Percentiles rank a stretch among this genome's conserved stretches.
These are phyloP conservation scores for Neckera pumila DNA, from an alignment of 225 moss, liverwort and hornwort genomes.

Conservation along the genomic window DNA sequence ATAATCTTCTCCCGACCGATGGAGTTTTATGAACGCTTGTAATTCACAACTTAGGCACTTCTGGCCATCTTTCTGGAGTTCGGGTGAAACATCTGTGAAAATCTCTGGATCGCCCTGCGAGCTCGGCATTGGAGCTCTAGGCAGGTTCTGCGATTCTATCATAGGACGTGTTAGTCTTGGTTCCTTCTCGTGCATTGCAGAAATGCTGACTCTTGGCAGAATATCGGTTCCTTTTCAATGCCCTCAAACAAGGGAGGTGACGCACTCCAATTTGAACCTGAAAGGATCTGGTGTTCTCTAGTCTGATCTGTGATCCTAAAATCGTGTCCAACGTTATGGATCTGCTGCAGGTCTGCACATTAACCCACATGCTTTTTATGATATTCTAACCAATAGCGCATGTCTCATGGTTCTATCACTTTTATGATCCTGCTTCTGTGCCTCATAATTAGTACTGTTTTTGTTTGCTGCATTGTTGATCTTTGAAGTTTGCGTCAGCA, in stretches of 20 bases:
- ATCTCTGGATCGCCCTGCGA: neutral
- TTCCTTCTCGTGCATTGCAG: neutral
- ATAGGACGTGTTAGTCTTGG: neutral
- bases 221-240: neutral
- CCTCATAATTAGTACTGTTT: neutral
- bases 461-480: neutral
- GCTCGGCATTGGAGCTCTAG: neutral
- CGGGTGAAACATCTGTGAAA: constrained; percentile 5
- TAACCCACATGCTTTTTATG: neutral
- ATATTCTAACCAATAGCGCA: neutral
- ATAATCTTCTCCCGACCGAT: constrained; percentile 14
- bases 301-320: neutral
- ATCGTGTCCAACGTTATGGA: neutral
- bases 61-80: constrained; percentile 9
- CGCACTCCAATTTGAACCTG: neutral
- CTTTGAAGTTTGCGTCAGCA: neutral
- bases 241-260: neutral
- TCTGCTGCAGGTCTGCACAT: neutral
- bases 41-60: neutral
- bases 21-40: constrained; percentile 18
- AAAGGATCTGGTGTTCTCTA: neutral
- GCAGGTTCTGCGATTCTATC: neutral
- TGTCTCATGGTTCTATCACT: neutral
- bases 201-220: neutral
- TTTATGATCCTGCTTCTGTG: neutral